Evolutionary conservation across 2,329 filamentous ascomycete species (phyloP), one percentile per base, ranked within the genome.

Genomic region (Tolypocladium endophyticum): DNA sequence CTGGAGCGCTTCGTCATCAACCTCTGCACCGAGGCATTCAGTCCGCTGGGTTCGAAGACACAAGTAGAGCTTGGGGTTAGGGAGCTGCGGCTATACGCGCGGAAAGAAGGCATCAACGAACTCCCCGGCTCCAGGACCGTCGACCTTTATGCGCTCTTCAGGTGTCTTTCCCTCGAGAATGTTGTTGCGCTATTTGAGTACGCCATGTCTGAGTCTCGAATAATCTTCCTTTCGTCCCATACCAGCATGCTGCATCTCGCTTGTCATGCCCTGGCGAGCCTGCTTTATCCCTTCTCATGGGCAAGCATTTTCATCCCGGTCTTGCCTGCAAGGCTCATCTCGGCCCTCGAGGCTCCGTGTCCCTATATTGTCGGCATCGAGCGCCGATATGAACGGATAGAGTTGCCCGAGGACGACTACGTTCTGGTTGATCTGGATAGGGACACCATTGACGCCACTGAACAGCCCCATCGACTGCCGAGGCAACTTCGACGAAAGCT

Each of bases 281-380:
- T 97, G 43, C 77, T 99, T 25, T 99, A 96, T 71, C 93, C 92
- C 9, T 78, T 97, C 58, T 89, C 91, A 64, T 97, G 94, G 93
- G 85, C 90, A 3, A 95, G 92, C 66, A 91, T 97, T 56, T 92
- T 96, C 70, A 97, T 97, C 64, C 93, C 93, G 2, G 82, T 97
- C 39, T 81, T 99, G 11, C 93, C 93, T 7, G 90, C 91, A 11
- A 86, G 93, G 41, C 79, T 99, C 28, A 81, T 99, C 12, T 92
- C 94, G 58, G 93, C 92, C 3, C 81, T 99, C 23, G 94, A 97
- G 67, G 93, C 93, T 1, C 93, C 93, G 3, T 97, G 94, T 67
- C 94, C 94, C 0, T 99, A 97, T 68, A 96, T 99, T 65, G 91
- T 97, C 52, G 94, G 94, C 56, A 90, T 99, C 60, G 94, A 99